Base-by-base conservation (phyloP, 768 basidiomycete genomes). In the Leccinellum rugosiceps region DNA sequence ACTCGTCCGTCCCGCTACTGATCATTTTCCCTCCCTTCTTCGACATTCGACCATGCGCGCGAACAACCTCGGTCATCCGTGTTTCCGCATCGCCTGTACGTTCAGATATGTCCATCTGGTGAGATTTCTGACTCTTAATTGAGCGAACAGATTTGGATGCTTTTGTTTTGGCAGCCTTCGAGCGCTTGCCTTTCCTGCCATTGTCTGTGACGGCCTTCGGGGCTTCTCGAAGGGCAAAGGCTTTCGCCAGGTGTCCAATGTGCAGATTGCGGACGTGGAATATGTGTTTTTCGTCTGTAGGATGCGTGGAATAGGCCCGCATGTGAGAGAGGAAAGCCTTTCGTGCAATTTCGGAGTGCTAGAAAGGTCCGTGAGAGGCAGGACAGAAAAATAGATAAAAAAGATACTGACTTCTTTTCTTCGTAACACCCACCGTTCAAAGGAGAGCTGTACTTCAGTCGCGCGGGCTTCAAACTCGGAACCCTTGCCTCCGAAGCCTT, bases 301-400 rank as follows among this genome's bases (percentile, higher is more conserved):
- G 95, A 74, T 99, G 97, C 1, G 97, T 99, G 30, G 97, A 89
- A 72, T 98, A 99, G 0, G 97, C 97, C 53, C 96, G 84, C 77
- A 98, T 86, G 71, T 96, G 94, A 0, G 96, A 97, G 34, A 85
- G 78, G 75, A 88, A 99, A 0, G 94, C 97, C 64, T 82, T 88
- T 28, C 92, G 84, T 17, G 97, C 94, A 15, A 87, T 69, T 14
- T 79, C 78, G 13, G 84, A 78, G 66, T 95, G 87, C 97, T 98
- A 58, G 2, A 43, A 17, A 19, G n/a, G 10, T 52, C 6, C 28
- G 19, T 63, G 52, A 60, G 50, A 41, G 31, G 46, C 15, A 43
- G 66, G 28, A 32, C 9, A 32, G 13, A 15, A 32, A 32, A 48
- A 14, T 54, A 45, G n/a, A n/a, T 9, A 55, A 30, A 55, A 31